Conservation (phyloP, 106 monocot species). For the Posidonia australis region DNA sequence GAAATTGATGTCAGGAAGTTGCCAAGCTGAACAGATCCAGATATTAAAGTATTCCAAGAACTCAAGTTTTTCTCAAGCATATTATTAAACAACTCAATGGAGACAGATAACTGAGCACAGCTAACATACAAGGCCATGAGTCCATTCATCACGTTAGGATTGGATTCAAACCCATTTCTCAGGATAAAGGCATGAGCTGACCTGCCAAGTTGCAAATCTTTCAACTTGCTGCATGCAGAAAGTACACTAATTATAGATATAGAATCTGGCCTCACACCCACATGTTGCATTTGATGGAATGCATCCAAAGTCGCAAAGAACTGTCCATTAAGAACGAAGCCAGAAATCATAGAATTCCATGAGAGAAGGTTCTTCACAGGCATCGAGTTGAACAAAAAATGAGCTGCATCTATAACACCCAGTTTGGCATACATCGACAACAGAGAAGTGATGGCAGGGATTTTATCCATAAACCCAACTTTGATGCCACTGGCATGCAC, state of each 20-base stretch:
- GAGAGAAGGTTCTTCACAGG: conserved; percentile 38
- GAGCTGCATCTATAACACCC: conserved; percentile 30
- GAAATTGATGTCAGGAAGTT: conserved; percentile 13
- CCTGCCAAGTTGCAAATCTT: conserved; percentile 19
- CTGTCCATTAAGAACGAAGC: conserved; percentile 27
- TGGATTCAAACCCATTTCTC: conserved; percentile 29
- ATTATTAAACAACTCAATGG: conserved; percentile 26
- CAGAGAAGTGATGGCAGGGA: conserved; percentile 29
- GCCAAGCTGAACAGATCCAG: conserved; percentile 25
- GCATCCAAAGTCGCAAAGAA: conserved; percentile 18
- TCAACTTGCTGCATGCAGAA: conserved; percentile 20
- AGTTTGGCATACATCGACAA: conserved; percentile 58
- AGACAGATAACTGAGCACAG: conserved; percentile 16
- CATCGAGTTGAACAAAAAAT: conserved; percentile 15
- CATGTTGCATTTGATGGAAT: conserved; percentile 27
- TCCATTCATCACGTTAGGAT: conserved; percentile 35
- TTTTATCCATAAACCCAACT: conserved; percentile 19
- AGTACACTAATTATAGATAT: conserved; percentile 35
- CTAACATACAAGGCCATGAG: conserved; percentile 45
- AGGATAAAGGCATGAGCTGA: conserved; percentile 48
- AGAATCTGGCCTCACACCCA: conserved; percentile 33
- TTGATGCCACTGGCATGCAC: conserved; percentile 44
- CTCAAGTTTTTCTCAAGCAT: conserved; percentile 31
- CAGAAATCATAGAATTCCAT: conserved; percentile 56
- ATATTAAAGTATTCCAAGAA: conserved; percentile 67